Evolutionary conservation across 208 protist genomes (phyloP), one percentile per base, ranked within the genome.

Genomic region (Phytomonas francai): DNA sequence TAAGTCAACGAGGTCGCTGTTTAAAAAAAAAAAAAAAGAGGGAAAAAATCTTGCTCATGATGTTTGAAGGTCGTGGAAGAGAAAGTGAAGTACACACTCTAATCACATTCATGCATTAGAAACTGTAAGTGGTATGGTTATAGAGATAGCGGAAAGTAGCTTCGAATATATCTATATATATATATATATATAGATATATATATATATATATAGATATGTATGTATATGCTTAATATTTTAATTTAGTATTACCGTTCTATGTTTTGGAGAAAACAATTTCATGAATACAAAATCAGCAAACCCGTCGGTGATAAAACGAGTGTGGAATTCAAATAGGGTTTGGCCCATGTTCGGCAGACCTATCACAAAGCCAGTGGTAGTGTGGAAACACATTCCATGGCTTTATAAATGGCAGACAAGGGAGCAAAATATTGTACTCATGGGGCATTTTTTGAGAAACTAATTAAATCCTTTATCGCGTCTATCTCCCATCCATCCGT

Each of bases 21-120:
- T 66, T 39, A 72, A 59, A 54, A 36, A 69, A 65, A 11, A 19
- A 71, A 58, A 72, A 59, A 54, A 36, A 69, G 60, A 11, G 28
- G 51, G 0, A 27, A 33, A 42, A 65, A 12, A 6, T 67, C 7
- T 61, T 39, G 34, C 34, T 19, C 30, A 8, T 45, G 19, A 30
- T 25, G 34, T 9, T 28, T 33, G 11, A 61, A 19, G 29, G 31
- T 3, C 22, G 58, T 16, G 29, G 16, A 19, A n/a, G 28, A 30
- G 22, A 33, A 34, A 29, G 57, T 61, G 16, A 5, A 29, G 28
- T 16, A 8, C 33, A 8, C 8, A n/a, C 58, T 11, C 25, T 3
- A 30, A 66, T 42, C 19, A 51, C 16, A 29, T 32, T 0, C 29
- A 45, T 66, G 33, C 12, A 66, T 49, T 34, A 31, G 58, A 36